These are phyloP conservation scores for Cardamine resedifolia DNA, from an alignment of 345 rosid species.

Conservation along the genomic window DNA sequence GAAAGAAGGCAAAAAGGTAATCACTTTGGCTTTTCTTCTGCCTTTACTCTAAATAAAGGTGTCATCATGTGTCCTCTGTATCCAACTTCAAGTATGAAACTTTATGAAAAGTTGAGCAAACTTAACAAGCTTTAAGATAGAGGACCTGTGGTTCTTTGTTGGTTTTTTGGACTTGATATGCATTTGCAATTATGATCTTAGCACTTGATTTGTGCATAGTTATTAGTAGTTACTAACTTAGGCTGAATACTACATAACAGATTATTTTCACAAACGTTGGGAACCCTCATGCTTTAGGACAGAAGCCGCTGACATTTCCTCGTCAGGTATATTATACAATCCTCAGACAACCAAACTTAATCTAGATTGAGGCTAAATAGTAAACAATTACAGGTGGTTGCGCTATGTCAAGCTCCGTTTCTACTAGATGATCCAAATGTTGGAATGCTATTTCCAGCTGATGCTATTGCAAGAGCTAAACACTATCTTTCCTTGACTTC, in stretches of 20 bases:
- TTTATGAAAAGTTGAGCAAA: neutral
- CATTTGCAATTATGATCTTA: neutral
- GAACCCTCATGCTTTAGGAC: slow-evolving; percentile 98
- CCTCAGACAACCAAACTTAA: neutral
- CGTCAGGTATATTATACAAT: slow-evolving; percentile 62
- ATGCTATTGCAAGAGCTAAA: slow-evolving; percentile 94
- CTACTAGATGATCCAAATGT: slow-evolving; percentile 95
- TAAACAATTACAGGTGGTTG: slow-evolving; percentile 66
- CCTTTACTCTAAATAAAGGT: neutral
- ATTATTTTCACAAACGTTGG: slow-evolving; percentile 98
- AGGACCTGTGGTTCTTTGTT: slow-evolving; percentile 4
- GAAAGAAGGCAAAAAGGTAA: slow-evolving; percentile 97
- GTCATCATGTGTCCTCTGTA: neutral
- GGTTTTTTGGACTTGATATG: slow-evolving; percentile 17
- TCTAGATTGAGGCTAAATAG: no score
- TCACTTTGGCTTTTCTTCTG: neutral
- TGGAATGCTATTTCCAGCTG: slow-evolving; percentile 85
- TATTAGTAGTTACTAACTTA: slow-evolving; percentile 11
- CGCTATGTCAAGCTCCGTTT: slow-evolving; percentile 98
- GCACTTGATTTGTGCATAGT: neutral
- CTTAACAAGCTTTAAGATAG: slow-evolving; percentile 6
- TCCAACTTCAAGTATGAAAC: neutral
- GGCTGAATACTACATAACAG: slow-evolving; percentile 43
- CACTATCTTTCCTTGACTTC: slow-evolving; percentile 80
- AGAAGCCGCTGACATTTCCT: slow-evolving; percentile 92